These are phyloP conservation scores for Erysimum cheiranthoides DNA, from an alignment of 345 rosid genomes.

Conservation along the genomic window DNA sequence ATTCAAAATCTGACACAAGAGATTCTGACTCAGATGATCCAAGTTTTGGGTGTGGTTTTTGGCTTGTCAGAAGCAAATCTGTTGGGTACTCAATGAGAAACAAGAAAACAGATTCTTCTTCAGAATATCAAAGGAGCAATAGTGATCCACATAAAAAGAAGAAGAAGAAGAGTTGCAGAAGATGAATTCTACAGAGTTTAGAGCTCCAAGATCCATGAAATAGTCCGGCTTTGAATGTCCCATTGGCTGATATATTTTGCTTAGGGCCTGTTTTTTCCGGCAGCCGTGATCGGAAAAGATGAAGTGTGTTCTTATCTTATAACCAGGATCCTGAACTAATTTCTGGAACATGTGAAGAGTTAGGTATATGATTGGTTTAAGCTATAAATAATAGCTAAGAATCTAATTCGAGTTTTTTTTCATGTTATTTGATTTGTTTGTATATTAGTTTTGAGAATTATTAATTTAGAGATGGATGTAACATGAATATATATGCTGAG, in stretches of 20 bases:
- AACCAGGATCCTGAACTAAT: neutral
- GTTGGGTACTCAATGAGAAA: constrained; percentile 40
- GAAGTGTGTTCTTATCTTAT: neutral
- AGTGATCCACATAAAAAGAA: constrained; percentile 33
- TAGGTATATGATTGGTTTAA: neutral
- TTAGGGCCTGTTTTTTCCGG: constrained; percentile 41
- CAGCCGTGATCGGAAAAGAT: constrained; percentile 23
- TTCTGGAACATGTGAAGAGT: neutral
- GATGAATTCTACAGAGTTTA: constrained; percentile 38
- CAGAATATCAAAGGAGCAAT: constrained; percentile 36
- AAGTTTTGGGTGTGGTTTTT: constrained; percentile 46
- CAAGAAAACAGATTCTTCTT: constrained; percentile 32
- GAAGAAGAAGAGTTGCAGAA: constrained; percentile 42
- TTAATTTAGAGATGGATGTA: constrained; percentile 4
- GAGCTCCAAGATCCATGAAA: constrained; percentile 37
- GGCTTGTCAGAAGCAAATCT: constrained; percentile 48
- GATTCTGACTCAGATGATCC: constrained; percentile 44
- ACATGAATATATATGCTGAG: neutral
- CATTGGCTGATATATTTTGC: constrained; percentile 49
- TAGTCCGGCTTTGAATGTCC: constrained; percentile 39
- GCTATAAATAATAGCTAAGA: neutral
- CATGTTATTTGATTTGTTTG: neutral
- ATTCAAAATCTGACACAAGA: constrained; percentile 7
- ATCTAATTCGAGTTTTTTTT: neutral
- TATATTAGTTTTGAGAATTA: neutral